A percentile compares a stretch with the other conserved stretches of the same genome.
Evolutionary conservation across 306 rosid species (phyloP).

Genomic region (Sechiopsis laciniata): DNA sequence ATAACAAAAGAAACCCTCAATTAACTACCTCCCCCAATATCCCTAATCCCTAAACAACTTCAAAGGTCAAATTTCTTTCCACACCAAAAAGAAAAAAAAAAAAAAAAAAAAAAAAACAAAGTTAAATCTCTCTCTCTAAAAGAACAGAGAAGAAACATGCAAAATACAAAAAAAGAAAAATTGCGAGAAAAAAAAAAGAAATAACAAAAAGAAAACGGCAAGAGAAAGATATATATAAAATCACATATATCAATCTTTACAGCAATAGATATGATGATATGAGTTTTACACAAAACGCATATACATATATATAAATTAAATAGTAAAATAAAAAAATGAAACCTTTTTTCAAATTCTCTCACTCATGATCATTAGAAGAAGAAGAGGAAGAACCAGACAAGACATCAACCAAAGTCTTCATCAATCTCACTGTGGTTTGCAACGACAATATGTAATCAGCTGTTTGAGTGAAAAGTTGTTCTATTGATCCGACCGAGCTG

Average conservation of each 20-base stretch:
- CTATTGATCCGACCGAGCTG: neutral
- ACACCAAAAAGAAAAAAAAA: neutral
- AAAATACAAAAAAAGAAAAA: neutral
- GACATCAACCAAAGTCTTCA: conserved; percentile 16
- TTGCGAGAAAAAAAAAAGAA: too few relatives aligned
- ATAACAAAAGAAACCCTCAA: neutral
- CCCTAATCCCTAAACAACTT: neutral
- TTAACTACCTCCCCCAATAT: neutral
- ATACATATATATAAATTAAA: neutral
- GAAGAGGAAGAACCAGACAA: neutral
- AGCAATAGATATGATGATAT: neutral
- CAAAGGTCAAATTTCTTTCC: neutral
- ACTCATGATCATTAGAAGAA: conserved; percentile 12
- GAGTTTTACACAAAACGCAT: conserved; percentile 7
- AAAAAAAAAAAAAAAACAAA: too few relatives aligned
- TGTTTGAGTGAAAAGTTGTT: conserved; percentile 14
- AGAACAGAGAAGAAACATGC: neutral
- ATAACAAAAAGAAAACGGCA: neutral
- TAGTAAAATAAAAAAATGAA: neutral
- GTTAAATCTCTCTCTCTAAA: too few relatives aligned
- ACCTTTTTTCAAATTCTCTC: neutral
- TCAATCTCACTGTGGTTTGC: conserved; percentile 15
- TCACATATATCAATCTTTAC: conserved; percentile 19
- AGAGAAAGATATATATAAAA: conserved; percentile 19
- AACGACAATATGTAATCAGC: conserved; percentile 15